These are phyloP conservation scores for Amanita molliuscula DNA, from an alignment of 768 basidiomycete species.

Conservation along the genomic window DNA sequence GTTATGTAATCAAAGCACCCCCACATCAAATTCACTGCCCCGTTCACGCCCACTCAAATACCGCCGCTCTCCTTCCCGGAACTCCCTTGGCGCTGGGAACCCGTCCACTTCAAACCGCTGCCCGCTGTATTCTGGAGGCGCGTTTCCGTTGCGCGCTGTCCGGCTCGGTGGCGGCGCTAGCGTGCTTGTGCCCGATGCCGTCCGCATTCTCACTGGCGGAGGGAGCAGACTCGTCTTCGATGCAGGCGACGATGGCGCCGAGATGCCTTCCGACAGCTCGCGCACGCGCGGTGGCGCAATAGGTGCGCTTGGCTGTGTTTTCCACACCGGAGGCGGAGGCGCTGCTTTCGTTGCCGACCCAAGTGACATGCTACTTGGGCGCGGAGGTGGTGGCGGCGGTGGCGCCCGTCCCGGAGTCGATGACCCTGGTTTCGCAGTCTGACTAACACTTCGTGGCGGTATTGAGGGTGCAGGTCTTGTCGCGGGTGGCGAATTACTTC, in stretches of 20 bases:
- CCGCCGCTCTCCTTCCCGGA: slow-evolving; percentile 33
- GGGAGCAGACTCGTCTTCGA: slow-evolving; percentile 6
- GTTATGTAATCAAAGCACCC: slow-evolving; percentile 15
- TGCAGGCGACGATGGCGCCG: slow-evolving; percentile 1
- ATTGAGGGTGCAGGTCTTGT: slow-evolving; percentile 20
- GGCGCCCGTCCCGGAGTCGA: slow-evolving; percentile 11
- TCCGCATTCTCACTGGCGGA: slow-evolving; percentile 18
- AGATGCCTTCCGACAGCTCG: slow-evolving; percentile 9
- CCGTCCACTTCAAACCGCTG: slow-evolving; percentile 70
- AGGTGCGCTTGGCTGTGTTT: slow-evolving; percentile 9
- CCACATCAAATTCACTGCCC: slow-evolving; percentile 64
- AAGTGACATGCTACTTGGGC: slow-evolving; percentile 27
- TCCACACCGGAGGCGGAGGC: slow-evolving; percentile 29
- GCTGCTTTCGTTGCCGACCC: slow-evolving; percentile 21
- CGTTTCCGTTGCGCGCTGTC: background rate
- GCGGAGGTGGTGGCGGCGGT: slow-evolving; percentile 36
- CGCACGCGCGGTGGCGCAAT: slow-evolving; percentile 12
- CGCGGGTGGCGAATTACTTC: slow-evolving; percentile 23
- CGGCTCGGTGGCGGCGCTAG: slow-evolving; percentile 22
- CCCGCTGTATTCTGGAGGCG: slow-evolving; percentile 49
- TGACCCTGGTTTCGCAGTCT: slow-evolving; percentile 14
- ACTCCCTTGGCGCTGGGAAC: slow-evolving; percentile 70
- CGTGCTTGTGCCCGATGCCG: slow-evolving; percentile 17
- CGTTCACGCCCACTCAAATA: slow-evolving; percentile 58
- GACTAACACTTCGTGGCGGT: slow-evolving; percentile 25